phyloP scores from a whole-genome alignment of 139 green algal species.

The Haematococcus lacustris region DNA sequence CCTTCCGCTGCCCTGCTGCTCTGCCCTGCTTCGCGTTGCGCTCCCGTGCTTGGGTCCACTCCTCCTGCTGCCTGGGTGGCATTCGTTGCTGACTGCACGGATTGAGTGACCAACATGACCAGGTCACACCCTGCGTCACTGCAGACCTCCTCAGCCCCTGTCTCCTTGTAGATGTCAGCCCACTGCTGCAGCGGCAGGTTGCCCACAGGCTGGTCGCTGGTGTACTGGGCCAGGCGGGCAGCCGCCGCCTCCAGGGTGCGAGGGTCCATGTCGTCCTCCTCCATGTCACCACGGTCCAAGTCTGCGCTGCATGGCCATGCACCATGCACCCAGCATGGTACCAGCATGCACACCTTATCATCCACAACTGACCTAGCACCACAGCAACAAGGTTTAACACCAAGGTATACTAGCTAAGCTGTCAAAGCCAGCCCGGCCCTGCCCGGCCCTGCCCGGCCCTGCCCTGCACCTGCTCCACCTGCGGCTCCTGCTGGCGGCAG shows the following conservation, averaged over 20 bases:
- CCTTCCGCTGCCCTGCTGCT: too few species aligned
- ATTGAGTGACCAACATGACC: constrained; percentile 1
- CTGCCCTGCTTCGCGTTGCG: too few species aligned
- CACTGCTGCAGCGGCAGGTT: constrained; percentile 44
- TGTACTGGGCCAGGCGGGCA: constrained; percentile 52
- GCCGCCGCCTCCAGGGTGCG: constrained; percentile 50
- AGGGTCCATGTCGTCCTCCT: constrained; percentile 42
- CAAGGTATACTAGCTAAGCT: too few species aligned
- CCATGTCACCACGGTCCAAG: background rate
- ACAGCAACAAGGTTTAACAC: too few species aligned
- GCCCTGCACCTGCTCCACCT: background rate
- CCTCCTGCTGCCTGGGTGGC: too few species aligned
- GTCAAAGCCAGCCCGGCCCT: background rate
- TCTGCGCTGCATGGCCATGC: background rate
- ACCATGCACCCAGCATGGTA: background rate
- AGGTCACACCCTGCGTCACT: constrained; percentile 28
- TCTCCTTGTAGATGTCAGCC: constrained; percentile 57
- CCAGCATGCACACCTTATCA: background rate
- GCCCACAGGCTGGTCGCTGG: constrained; percentile 26
- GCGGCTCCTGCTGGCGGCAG: background rate
- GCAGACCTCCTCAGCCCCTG: constrained; percentile 42
- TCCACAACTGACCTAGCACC: too few species aligned
- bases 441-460: background rate
- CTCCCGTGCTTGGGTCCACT: too few species aligned
- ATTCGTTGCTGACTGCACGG: background rate